These are phyloP conservation scores for Fistulifera pelliculosa DNA, from an alignment of 108 stramenopile species.

Conservation along the genomic window DNA sequence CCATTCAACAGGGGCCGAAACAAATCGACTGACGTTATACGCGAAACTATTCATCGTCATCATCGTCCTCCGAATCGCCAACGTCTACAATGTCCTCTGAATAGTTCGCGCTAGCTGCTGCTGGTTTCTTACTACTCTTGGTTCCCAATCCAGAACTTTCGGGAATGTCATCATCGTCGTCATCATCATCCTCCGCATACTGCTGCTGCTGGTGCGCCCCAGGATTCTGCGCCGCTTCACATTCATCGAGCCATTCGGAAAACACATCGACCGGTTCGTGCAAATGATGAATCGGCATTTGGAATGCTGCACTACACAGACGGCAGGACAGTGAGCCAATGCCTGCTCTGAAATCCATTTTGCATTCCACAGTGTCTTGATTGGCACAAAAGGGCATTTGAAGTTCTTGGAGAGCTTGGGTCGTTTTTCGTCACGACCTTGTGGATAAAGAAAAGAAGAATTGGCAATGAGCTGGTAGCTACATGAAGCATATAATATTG, in stretches of 20 bases:
- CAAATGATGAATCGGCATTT: conserved; percentile 86
- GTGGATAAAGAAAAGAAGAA: conserved; percentile 3
- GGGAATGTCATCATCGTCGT: conserved; percentile 52
- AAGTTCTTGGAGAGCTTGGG: conserved; percentile 62
- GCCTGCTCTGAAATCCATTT: conserved; percentile 67
- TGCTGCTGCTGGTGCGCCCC: conserved; percentile 20
- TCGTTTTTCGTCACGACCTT: conserved; percentile 76
- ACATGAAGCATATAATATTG: conserved; percentile 1
- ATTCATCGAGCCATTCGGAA: conserved; percentile 85
- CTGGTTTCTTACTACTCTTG: too few relatives aligned
- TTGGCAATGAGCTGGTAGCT: not conserved
- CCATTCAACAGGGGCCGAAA: too few relatives aligned
- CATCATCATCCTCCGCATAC: conserved; percentile 38
- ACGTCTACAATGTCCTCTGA: not conserved
- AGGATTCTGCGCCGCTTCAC: conserved; percentile 77
- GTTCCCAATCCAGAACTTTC: conserved; percentile 34
- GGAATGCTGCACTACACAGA: conserved; percentile 70
- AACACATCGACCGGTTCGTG: conserved; percentile 87
- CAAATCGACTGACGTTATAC: too few relatives aligned
- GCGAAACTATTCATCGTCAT: conserved; percentile 7
- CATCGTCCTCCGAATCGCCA: conserved; percentile 9
- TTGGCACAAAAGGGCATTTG: conserved; percentile 91
- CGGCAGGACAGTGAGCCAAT: conserved; percentile 69
- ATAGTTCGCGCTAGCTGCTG: not conserved
- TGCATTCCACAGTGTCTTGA: conserved; percentile 82